Base-by-base conservation (phyloP, 2,329 filamentous ascomycete genomes). In the Graphium sp. region DNA sequence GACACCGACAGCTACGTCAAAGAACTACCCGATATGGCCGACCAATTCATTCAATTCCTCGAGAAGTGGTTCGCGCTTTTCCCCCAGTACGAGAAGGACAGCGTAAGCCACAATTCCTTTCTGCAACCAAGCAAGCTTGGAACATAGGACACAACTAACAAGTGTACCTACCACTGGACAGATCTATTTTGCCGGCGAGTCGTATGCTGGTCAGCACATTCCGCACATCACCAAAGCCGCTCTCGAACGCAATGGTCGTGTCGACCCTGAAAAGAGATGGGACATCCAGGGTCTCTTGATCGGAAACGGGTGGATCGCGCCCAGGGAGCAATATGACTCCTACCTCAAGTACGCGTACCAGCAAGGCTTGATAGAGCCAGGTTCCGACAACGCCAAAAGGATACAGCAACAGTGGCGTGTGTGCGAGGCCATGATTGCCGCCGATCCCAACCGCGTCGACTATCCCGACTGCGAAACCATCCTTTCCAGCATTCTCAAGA, bases 221-320 rank as follows among this genome's bases (percentile, higher is more conserved):
- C 89, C 89, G 2, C 93, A 98, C 49, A 89, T 99, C 38, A 80
- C 85, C n/a, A 75, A 76, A 44, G 79, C 79, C 13, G 92, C 98
- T 31, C 61, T 94, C 33, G 74, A 84, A 26, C 81, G 83, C 35
- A 98, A 98, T 56, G 76, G 78, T 43, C 28, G 39, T 5, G 29
- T 39, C 6, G 18, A 9, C 8, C 13, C 20, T 4, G 52, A 56
- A 30, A 47, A 56, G 22, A 49, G 53, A 16, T 98, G 87, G 89
- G 76, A 77, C 28, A 55, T 99, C 17, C 66, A 75, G 39, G 89
- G 87, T 7, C 58, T 98, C 13, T 50, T 98, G 20, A 95, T 99
- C 35, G 91, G 91, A 31, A 99, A 98, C 47, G 89, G 87, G 22
- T 99, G 91, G 89, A 87, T 98, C 30, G 80, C 85, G 3, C 85